phyloP scores from a whole-genome alignment of 306 rosid species.

The Carpinus fangiana region DNA sequence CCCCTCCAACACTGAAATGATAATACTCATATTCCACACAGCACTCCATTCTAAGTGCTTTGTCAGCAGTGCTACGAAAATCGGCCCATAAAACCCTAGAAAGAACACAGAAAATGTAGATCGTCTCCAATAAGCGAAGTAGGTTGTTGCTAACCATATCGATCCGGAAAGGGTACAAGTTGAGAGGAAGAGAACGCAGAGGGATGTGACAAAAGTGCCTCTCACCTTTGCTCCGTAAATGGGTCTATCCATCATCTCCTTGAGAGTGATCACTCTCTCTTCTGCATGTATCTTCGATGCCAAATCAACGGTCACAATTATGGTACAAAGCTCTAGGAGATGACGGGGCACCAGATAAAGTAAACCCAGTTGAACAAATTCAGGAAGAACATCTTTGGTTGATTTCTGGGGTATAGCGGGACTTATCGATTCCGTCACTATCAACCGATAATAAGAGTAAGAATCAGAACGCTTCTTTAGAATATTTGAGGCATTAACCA shows the following conservation, averaged over 20 bases:
- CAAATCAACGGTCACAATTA: conserved; percentile 30
- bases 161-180: conserved; percentile 32
- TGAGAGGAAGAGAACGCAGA: conserved; percentile 31
- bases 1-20: conserved; percentile 53
- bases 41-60: conserved; percentile 56
- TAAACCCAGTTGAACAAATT: conserved; percentile 35
- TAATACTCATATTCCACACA: conserved; percentile 59
- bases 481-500: conserved; percentile 27
- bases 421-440: too few species aligned
- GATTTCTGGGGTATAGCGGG: neutral
- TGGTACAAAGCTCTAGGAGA: conserved; percentile 36
- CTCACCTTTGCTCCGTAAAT: conserved; percentile 25
- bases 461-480: too few species aligned
- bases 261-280: conserved; percentile 31
- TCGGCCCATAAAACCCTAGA: conserved; percentile 18
- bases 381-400: conserved; percentile 9
- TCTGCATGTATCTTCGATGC: conserved; percentile 39
- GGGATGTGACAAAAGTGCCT: conserved; percentile 43
- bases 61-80: conserved; percentile 26
- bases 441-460: too few species aligned
- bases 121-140: neutral
- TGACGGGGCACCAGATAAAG: conserved; percentile 44
- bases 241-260: conserved; percentile 35
- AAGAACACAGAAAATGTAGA: neutral
- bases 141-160: conserved; percentile 14